phyloP scores from a whole-genome alignment of 805 yeast species.

The Yamadazyma sp. region DNA sequence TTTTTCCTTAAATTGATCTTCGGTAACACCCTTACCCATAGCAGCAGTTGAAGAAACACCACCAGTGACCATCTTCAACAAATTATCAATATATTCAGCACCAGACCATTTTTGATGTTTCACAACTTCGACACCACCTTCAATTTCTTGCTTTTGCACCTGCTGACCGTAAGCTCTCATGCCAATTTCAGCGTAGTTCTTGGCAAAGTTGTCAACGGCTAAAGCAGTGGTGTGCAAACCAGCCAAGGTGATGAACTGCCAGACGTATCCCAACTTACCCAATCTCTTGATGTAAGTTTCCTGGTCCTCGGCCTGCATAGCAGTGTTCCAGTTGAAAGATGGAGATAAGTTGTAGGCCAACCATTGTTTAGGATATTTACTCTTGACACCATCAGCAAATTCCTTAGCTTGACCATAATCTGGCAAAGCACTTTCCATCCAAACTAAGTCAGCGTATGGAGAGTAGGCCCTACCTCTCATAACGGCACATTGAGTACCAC shows the following conservation, averaged over 20 bases:
- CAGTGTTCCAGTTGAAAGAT: slow-evolving; percentile 96
- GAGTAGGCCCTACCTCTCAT: slow-evolving; percentile 95
- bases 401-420: slow-evolving; percentile 91
- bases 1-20: slow-evolving; percentile 77
- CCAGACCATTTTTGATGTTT: slow-evolving; percentile 99
- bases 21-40: slow-evolving; percentile 98
- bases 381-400: slow-evolving; percentile 88
- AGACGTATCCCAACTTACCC: slow-evolving; percentile 85
- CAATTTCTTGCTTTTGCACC: slow-evolving; percentile 86
- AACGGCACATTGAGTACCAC: slow-evolving; percentile 96
- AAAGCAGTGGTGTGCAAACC: slow-evolving; percentile 96
- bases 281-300: slow-evolving; percentile 86
- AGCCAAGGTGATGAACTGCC: slow-evolving; percentile 98
- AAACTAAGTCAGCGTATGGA: slow-evolving; percentile 90
- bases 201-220: slow-evolving; percentile 82
- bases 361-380: slow-evolving; percentile 86
- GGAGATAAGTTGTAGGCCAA: slow-evolving; percentile 95
- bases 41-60: slow-evolving; percentile 96
- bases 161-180: slow-evolving; percentile 94
- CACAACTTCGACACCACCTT: slow-evolving; percentile 87
- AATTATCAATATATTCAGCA: slow-evolving; percentile 91
- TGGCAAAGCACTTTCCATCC: slow-evolving; percentile 98
- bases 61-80: slow-evolving; percentile 87
- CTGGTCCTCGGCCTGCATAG: slow-evolving; percentile 85
- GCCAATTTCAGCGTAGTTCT: slow-evolving; percentile 75